Conservation (phyloP, 2,329 filamentous ascomycete genomes). For the Colletotrichum navitas region DNA sequence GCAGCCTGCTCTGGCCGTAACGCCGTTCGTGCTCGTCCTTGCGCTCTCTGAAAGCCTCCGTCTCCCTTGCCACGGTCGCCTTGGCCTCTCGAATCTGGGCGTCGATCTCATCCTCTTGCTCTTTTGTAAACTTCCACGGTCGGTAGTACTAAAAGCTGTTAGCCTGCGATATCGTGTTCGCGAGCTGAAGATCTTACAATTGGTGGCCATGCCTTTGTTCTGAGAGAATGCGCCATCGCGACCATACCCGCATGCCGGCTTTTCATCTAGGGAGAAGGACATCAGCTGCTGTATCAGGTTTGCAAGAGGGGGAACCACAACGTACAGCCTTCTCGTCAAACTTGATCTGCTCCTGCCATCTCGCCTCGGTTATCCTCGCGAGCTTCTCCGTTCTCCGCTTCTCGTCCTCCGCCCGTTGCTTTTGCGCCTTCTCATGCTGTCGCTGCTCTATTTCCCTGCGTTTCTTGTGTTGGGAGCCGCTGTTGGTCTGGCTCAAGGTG, state of each 20-base stretch:
- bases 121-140: slow-evolving; percentile 79
- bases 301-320: slow-evolving; percentile 43
- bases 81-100: slow-evolving; percentile 77
- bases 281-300: slow-evolving; percentile 45
- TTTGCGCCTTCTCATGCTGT: slow-evolving; percentile 80
- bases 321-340: slow-evolving; percentile 84
- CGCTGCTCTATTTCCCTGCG: slow-evolving; percentile 85
- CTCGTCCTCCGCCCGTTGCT: slow-evolving; percentile 79
- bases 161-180: background rate
- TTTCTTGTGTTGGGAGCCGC: slow-evolving; percentile 73
- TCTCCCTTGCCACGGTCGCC: slow-evolving; percentile 73
- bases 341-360: slow-evolving; percentile 77
- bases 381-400: slow-evolving; percentile 74
- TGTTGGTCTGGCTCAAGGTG: slow-evolving; percentile 80
- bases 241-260: slow-evolving; percentile 80
- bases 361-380: slow-evolving; percentile 70
- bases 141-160: slow-evolving; percentile 78
- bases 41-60: slow-evolving; percentile 69
- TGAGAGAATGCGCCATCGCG: slow-evolving; percentile 78
- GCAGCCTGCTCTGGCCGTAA: slow-evolving; percentile 45
- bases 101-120: slow-evolving; percentile 79
- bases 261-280: slow-evolving; percentile 70
- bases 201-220: slow-evolving; percentile 77
- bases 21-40: slow-evolving; percentile 55
- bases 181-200: slow-evolving; percentile 69